Base-by-base conservation (phyloP, 164 flowering plant genomes). In the Magnolia changhungtana region DNA sequence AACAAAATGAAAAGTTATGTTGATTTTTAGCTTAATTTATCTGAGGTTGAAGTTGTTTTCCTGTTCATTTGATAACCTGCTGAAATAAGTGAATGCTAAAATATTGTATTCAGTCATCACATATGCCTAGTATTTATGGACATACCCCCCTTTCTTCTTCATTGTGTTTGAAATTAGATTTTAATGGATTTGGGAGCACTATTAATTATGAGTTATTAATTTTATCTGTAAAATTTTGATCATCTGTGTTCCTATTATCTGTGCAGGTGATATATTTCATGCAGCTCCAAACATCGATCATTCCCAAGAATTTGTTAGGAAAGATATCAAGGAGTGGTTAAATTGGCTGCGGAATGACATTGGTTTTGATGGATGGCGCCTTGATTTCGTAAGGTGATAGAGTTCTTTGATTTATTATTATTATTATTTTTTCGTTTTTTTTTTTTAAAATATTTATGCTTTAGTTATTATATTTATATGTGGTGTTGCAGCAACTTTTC, bases 321-420 rank as follows among this genome's bases (percentile, higher is more conserved):
- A 63, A 50, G 92, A 89, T 74, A 84, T 87, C 31, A 86, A 85
- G 72, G 82, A 81, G 68, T 89, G 92, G 92, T 72, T 89, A 73
- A 86, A 87, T 68, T 89, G 92, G 92, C 87, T 89, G 18, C 82
- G 88, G 14, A 86, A 77, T 82, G 85, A 86, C 75, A 84, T 87
- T 79, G 89, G 90, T 69, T 89, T 81, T 81, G 90, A 89, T 81
- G 92, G 92, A 23, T 89, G 92, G 92, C 85, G 92, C 64, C 89
- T 89, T 78, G 92, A 89, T 67, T 89, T 89, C 83, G 92, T 84
- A 64, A 87, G 88, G 91, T 86, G 77, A 77, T 27, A 52, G 10
- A 23, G 50, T 65, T 75, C 19, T 23, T 75, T 8, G 71, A 29
- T 6, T 69, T 18, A n/a, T n/a, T n/a, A n/a, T n/a, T n/a, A n/a